A percentile compares a stretch with the other conserved stretches of the same genome.
phyloP scores from a whole-genome alignment of 2,329 filamentous ascomycete species.

The Leptographium procerum region DNA sequence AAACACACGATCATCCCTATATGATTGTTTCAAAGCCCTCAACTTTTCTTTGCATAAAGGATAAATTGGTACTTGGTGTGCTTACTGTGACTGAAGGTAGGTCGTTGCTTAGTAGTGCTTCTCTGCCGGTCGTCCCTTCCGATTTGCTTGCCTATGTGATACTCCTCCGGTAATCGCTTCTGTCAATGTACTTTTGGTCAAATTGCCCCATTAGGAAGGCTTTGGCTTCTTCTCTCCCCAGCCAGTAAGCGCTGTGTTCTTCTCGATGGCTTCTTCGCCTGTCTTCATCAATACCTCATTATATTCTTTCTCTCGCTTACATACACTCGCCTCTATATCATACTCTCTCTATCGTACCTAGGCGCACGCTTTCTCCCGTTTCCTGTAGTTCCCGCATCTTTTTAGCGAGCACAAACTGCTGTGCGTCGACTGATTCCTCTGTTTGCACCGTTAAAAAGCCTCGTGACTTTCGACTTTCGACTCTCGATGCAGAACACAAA shows the following conservation, averaged over 20 bases:
- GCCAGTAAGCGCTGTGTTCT: background rate
- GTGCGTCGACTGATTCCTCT: background rate
- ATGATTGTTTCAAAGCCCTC: too few species aligned
- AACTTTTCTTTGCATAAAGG: too few species aligned
- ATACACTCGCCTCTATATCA: background rate
- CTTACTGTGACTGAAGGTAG: too few species aligned
- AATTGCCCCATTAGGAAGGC: constrained; percentile 9
- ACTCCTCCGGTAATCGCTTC: background rate
- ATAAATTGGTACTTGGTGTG: too few species aligned
- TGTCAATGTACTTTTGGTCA: background rate
- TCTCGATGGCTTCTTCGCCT: background rate
- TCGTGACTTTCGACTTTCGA: too few species aligned
- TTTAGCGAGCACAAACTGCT: background rate
- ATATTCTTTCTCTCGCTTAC: too few species aligned
- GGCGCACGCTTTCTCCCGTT: background rate
- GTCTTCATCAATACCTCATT: too few species aligned
- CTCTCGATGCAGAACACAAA: too few species aligned
- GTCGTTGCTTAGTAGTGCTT: too few species aligned
- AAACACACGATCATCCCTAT: too few species aligned
- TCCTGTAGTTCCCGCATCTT: background rate
- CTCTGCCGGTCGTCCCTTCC: background rate
- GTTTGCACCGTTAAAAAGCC: too few species aligned
- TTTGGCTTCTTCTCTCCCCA: background rate
- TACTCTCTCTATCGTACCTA: background rate
- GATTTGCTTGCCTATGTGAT: background rate